These are phyloP conservation scores for Cutaneotrichosporon sp. DNA, from an alignment of 1,284 basidiomycete species.

Conservation along the genomic window DNA sequence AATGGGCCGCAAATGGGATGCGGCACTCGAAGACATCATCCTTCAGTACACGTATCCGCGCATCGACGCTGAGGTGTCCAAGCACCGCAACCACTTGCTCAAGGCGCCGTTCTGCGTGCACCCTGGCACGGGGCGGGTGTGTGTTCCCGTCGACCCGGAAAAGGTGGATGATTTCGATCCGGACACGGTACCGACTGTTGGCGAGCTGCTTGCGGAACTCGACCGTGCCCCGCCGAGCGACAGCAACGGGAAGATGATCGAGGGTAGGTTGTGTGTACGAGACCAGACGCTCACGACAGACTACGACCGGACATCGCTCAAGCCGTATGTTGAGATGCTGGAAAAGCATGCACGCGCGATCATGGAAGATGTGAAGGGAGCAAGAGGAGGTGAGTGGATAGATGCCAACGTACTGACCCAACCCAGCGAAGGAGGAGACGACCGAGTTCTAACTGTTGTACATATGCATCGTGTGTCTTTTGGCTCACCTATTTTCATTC, in stretches of 20 bases:
- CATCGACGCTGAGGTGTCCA: slow-evolving; percentile 94
- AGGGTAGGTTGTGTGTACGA: slow-evolving; percentile 6
- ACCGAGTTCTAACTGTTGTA: slow-evolving; percentile 35
- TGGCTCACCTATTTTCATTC: background rate
- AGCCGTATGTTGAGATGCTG: slow-evolving; percentile 85
- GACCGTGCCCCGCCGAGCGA: slow-evolving; percentile 35
- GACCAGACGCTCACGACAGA: slow-evolving; percentile 31
- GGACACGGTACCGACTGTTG: slow-evolving; percentile 77
- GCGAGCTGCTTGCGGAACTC: slow-evolving; percentile 76
- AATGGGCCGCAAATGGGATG: slow-evolving; percentile 31
- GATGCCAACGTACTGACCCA: background rate
- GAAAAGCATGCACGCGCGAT: slow-evolving; percentile 65
- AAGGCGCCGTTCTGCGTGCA: slow-evolving; percentile 98
- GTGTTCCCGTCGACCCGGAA: slow-evolving; percentile 83
- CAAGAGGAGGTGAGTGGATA: background rate
- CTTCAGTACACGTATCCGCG: slow-evolving; percentile 96
- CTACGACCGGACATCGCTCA: slow-evolving; percentile 62
- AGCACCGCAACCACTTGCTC: slow-evolving; percentile 94
- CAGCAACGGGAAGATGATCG: slow-evolving; percentile 13
- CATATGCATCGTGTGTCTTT: slow-evolving; percentile 7
- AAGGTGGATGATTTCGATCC: slow-evolving; percentile 84
- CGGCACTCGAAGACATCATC: slow-evolving; percentile 77
- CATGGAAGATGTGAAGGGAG: slow-evolving; percentile 47
- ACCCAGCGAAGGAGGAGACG: slow-evolving; percentile 35
- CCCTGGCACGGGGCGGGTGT: slow-evolving; percentile 86